Percentiles rank a stretch among this genome's conserved stretches.
These are phyloP conservation scores for Phellopilus nigrolimitatus DNA, from an alignment of 1,284 basidiomycete genomes.

Conservation along the genomic window DNA sequence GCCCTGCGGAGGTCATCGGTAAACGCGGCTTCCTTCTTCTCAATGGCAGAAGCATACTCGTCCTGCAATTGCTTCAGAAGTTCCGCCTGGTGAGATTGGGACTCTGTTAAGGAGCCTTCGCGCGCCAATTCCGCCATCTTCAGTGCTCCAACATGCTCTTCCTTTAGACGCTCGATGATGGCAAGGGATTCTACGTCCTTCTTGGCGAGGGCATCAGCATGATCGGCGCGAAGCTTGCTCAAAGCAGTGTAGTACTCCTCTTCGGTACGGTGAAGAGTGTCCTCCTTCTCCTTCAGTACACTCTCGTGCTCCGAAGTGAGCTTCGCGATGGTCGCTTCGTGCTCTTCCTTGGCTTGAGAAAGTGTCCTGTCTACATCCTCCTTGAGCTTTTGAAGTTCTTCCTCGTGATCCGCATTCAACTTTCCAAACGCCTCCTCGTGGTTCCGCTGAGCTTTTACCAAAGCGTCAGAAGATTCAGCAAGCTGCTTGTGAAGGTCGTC, in stretches of 20 bases:
- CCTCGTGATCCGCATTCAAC: slow-evolving; percentile 44
- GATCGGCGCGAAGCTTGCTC: slow-evolving; percentile 64
- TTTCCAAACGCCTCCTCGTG: slow-evolving; percentile 50
- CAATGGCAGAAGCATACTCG: slow-evolving; percentile 59
- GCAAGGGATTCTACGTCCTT: slow-evolving; percentile 55
- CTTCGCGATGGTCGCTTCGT: slow-evolving; percentile 47
- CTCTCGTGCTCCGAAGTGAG: slow-evolving; percentile 51
- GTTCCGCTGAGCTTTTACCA: slow-evolving; percentile 45
- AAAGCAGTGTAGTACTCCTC: slow-evolving; percentile 77
- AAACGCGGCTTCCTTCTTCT: slow-evolving; percentile 59
- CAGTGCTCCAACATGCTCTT: slow-evolving; percentile 65
- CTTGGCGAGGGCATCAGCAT: slow-evolving; percentile 56
- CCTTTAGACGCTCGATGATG: slow-evolving; percentile 58
- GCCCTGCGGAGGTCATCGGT: slow-evolving; percentile 56
- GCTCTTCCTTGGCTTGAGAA: slow-evolving; percentile 43
- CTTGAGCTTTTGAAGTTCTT: slow-evolving; percentile 41
- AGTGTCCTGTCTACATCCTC: slow-evolving; percentile 47
- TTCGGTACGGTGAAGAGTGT: slow-evolving; percentile 60
- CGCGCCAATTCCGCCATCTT: slow-evolving; percentile 69
- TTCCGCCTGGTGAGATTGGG: slow-evolving; percentile 57
- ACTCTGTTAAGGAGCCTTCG: slow-evolving; percentile 66
- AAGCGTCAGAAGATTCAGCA: slow-evolving; percentile 35
- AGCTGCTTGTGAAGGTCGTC: slow-evolving; percentile 41
- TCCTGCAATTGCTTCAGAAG: slow-evolving; percentile 61
- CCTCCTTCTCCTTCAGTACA: slow-evolving; percentile 54